Evolutionary conservation across 495 filamentous ascomycete species (phyloP), one percentile per base, ranked within the genome.

Genomic region (Schizothecium vesticola): DNA sequence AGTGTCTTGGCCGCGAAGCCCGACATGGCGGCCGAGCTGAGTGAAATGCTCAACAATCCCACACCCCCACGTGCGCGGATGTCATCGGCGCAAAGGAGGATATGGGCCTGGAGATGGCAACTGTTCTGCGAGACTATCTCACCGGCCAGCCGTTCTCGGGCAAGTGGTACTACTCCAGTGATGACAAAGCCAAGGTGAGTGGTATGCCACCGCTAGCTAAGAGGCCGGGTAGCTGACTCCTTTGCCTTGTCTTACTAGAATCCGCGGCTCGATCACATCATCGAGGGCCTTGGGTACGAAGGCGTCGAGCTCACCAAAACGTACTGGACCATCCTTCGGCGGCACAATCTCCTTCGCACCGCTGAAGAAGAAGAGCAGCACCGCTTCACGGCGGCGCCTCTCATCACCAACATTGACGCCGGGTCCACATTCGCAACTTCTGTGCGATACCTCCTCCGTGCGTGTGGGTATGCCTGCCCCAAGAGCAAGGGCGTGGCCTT

Each of bases 241-340:
- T n/a, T n/a, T n/a, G n/a, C 33, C 9, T 28, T 28, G 33, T 43
- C 3, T 25, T 63, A 0, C 9, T 59, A 72, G 69, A 73, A 73
- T 55, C 26, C 26, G 8, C 61, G 66, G 28, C 67, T 73, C 25
- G 56, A 67, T 23, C 63, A 67, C 6, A 59, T 69, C 19, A 58
- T 71, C n/a, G 23, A 67, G 31, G 67, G 66, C 5, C 69, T 73
- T 31, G 63, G 43, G 23, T 59, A 26, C 61, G 43, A 64, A 51
- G 63, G 68, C 56, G 59, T 67, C 19, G 59, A 67, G 29, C 55
- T 73, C 16, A 67, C 56, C 13, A 64, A 67, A 8, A 28, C 63
- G 1, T 73, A 73, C 66, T 73, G 71, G 71, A n/a, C 12, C 28
- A 71, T 73, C 55, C 59, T 71, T 3, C 31, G 26, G 16, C 9